A percentile compares a stretch with the other conserved stretches of the same genome.
phyloP scores from a whole-genome alignment of 2,329 filamentous ascomycete species.

The Fusarium ambrosium region DNA sequence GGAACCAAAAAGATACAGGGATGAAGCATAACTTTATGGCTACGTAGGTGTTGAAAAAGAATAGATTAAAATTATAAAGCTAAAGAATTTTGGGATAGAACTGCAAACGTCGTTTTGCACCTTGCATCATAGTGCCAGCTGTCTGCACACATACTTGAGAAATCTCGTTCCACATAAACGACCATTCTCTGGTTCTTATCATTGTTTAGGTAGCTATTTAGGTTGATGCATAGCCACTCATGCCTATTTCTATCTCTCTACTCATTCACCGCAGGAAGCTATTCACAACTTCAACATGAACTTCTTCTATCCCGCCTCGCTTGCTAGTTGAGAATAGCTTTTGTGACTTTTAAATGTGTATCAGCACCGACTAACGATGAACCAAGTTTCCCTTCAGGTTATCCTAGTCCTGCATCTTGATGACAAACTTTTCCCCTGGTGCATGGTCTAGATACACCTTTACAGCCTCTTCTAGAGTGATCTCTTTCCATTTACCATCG shows the following conservation, averaged over 20 bases:
- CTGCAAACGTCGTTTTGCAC: neutral
- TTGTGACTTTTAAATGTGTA: neutral
- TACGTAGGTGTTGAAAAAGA: neutral
- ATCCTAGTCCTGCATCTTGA: neutral
- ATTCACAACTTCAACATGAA: neutral
- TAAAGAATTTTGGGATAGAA: neutral
- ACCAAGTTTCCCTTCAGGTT: neutral
- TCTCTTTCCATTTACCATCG: neutral
- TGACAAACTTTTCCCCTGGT: constrained; percentile 2
- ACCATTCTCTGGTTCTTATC: neutral
- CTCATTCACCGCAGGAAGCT: neutral
- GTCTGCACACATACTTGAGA: neutral
- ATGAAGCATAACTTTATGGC: neutral
- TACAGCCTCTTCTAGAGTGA: neutral
- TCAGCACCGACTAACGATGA: neutral
- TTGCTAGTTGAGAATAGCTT: neutral
- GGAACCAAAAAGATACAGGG: neutral
- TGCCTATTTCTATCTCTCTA: neutral
- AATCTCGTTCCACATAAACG: neutral
- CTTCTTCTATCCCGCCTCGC: neutral
- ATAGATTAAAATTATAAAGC: neutral
- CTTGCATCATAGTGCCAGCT: neutral
- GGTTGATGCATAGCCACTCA: neutral
- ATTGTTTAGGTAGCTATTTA: neutral
- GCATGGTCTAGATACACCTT: neutral